Conservation (phyloP, 208 protist species). For the Paratrypanosoma confusum region DNA sequence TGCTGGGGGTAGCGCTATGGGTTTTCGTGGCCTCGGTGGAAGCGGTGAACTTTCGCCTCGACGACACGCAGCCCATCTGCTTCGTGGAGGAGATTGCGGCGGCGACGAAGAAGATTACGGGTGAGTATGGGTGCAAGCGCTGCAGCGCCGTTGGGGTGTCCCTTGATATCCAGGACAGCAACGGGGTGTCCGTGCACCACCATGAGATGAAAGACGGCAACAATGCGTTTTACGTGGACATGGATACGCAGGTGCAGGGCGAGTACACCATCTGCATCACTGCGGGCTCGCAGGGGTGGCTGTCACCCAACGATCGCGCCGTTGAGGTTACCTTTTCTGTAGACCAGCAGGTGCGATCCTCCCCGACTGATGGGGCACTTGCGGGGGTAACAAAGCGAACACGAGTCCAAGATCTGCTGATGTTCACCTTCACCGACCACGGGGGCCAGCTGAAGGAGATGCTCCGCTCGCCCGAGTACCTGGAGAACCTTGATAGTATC, state of each 20-base stretch:
- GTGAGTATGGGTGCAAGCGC: conserved; percentile 26
- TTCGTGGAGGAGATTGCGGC: conserved; percentile 44
- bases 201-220: conserved; percentile 7
- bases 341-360: background rate
- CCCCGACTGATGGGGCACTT: conserved; percentile 4
- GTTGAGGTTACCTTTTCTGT: background rate
- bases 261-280: conserved; percentile 18
- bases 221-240: conserved; percentile 8
- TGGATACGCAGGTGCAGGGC: background rate
- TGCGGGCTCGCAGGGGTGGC: conserved; percentile 3
- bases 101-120: conserved; percentile 18
- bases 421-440: conserved; percentile 51
- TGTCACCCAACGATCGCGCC: background rate
- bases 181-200: background rate
- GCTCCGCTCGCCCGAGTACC: conserved; percentile 38
- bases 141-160: background rate
- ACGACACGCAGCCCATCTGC: conserved; percentile 28
- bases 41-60: conserved; percentile 32
- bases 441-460: conserved; percentile 52
- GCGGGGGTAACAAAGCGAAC: conserved; percentile 14
- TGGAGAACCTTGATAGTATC: conserved; percentile 19
- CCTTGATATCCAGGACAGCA: conserved; percentile 2
- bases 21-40: background rate
- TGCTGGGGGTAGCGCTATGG: background rate
- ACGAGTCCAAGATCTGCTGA: conserved; percentile 40